Conservation (phyloP, 768 basidiomycete species). For the Boletellus ananas region DNA sequence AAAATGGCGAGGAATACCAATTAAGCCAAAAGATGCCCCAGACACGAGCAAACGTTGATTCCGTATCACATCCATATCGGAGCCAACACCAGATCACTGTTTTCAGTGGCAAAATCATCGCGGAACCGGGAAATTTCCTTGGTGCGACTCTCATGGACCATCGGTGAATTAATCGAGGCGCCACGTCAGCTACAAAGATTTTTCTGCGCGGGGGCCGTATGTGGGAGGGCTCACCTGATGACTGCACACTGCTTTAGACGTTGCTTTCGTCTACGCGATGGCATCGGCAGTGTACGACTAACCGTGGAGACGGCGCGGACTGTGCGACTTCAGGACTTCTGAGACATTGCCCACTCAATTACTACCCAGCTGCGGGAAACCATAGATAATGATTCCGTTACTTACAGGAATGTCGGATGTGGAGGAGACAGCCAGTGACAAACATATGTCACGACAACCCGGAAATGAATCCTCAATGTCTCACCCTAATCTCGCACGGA, state of each 20-base stretch:
- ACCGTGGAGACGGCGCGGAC: not conserved
- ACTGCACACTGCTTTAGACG: not conserved
- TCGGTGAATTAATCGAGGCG: conserved; percentile 7
- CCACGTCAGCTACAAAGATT: conserved; percentile 1
- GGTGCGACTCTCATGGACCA: conserved; percentile 7
- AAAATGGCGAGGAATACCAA: not conserved
- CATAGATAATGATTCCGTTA: not conserved
- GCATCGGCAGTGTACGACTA: not conserved
- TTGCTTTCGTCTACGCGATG: not conserved
- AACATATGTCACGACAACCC: not conserved
- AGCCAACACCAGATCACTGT: not conserved
- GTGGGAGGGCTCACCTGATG: not conserved
- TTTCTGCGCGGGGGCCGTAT: not conserved
- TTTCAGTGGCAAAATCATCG: not conserved
- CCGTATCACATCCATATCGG: conserved; percentile 4
- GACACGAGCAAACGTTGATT: not conserved
- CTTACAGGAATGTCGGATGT: conserved; percentile 3
- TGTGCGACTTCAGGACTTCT: not conserved
- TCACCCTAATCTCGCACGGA: conserved; percentile 12
- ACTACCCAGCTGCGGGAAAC: not conserved
- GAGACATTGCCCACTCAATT: not conserved
- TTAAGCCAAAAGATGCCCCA: conserved; percentile 8
- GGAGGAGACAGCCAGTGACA: not conserved
- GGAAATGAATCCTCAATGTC: conserved; percentile 11
- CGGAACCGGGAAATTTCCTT: not conserved